Percentiles rank a stretch among this genome's conserved stretches.
These are phyloP conservation scores for Bjerkandera adusta DNA, from an alignment of 1,284 basidiomycete species.

Conservation along the genomic window DNA sequence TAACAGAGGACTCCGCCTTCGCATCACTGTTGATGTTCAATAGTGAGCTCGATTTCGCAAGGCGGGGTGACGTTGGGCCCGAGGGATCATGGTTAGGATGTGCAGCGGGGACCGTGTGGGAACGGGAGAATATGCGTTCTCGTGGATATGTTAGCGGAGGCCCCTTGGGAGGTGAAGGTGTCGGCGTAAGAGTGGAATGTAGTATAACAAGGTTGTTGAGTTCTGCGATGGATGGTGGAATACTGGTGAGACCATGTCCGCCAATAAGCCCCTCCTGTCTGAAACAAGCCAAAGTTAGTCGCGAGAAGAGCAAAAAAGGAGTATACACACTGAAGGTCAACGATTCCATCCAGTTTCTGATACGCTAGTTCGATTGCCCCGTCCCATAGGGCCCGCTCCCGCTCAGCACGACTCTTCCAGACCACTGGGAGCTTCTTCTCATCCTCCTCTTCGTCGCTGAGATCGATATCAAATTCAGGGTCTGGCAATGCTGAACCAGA, in stretches of 20 bases:
- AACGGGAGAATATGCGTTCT: conserved; percentile 2
- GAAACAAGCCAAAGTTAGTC: neutral
- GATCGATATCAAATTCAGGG: conserved; percentile 1
- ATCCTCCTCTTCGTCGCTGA: conserved; percentile 7
- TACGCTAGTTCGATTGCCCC: conserved; percentile 36
- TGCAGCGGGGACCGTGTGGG: conserved; percentile 3
- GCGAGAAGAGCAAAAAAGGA: neutral
- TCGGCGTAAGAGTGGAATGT: conserved; percentile 11
- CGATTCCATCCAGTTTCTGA: conserved; percentile 34
- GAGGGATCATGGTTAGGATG: neutral
- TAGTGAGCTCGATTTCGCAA: conserved; percentile 4
- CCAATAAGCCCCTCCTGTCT: conserved; percentile 24
- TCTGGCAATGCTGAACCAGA: neutral
- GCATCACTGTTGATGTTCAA: neutral
- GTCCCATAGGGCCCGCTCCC: conserved; percentile 35
- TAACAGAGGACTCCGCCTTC: neutral
- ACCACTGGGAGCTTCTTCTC: too few relatives aligned
- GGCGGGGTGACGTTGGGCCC: neutral
- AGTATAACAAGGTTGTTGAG: conserved; percentile 39
- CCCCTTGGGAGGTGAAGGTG: neutral
- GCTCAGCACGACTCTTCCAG: neutral
- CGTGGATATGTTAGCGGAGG: neutral
- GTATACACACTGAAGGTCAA: conserved; percentile 40
- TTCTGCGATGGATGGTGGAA: conserved; percentile 41
- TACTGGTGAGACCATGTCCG: conserved; percentile 34